Evolutionary conservation across 345 rosid species (phyloP), one percentile per base, ranked within the genome.

Genomic region (Erysimum cheiranthoides): DNA sequence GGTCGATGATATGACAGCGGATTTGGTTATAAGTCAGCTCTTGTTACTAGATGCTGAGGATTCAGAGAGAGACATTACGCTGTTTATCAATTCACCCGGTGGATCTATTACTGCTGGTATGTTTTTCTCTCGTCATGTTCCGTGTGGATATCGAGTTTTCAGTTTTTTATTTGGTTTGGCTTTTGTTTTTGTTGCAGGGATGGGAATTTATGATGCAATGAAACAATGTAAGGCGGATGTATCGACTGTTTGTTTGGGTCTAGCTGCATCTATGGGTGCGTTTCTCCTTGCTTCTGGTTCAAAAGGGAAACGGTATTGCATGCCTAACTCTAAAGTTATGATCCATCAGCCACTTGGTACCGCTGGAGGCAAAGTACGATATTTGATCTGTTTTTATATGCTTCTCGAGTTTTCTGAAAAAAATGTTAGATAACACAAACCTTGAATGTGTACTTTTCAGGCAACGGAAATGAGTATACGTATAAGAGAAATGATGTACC

Each of bases 131-230:
- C 6, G 5, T 21, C 39, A 25, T 51, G 0, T 46, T 6, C 0
- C 5, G 3, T 47, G 34, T 8, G 61, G 42, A 57, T 35, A 7
- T 46, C 12, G 42, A 56, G 51, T 66, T 38, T 74, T 42, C 13
- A 11, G 11, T 56, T 34, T 43, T 12, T 30, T 1, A 31, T 39
- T n/a, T 58, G 34, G 0, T 58, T 30, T 52, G 21, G 16, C 6
- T 28, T 40, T 4, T n/a, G 10, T 13, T 2, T 2, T 45, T 61
- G 25, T 4, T 3, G 2, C 27, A 94, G 98, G 92, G 61, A 79
- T 94, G 96, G 97, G 95, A 75, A 92, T 94, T 42, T 94, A 94
- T 82, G 98, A 92, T 85, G 93, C 95, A 36, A 94, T 94, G 95
- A 94, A 94, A 71, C 78, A 90, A 78, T 90, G 96, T 80, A 92